Evolutionary conservation across 2,329 filamentous ascomycete species (phyloP), one percentile per base, ranked within the genome.

Genomic region (Neofusicoccum parvum): DNA sequence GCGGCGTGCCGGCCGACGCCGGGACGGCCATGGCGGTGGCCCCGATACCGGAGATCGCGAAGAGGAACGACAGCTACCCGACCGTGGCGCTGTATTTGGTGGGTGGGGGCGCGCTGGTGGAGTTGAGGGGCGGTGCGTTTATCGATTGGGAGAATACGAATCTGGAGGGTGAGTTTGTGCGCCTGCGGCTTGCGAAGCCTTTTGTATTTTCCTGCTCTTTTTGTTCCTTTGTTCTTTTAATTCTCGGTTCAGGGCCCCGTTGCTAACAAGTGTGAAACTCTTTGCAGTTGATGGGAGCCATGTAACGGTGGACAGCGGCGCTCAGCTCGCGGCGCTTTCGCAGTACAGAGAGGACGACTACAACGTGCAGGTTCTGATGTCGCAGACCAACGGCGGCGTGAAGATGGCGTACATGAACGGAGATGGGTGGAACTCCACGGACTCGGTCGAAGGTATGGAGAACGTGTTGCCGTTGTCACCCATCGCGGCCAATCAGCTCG

Each of bases 391-490:
- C 45, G 58, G 58, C 9, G 34, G 45, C 36, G 58, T 62, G 6
- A 50, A 27, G 58, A 62, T 50, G 58, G 58, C 45, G 10, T 50
- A 62, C 36, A 7, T 50, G 17, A 45, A 62, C 15, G 45, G 58
- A 1, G n/a, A 17, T 1, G 15, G 34, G 7, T 62, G 58, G 58
- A 32, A n/a, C n/a, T 34, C 11, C 6, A 20, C 23, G 1, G 27
- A 9, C 2, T 11, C 14, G 0, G 46, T 62, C 3, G 5, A 5
- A 0, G 59, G 59, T 1, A 51, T 43, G 59, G 59, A 62, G 10
- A n/a, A 41, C 2, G 36, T 62, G 1, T 12, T 62, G 2, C 20
- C 46, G 17, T 6, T 51, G 0, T 62, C 59, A 3, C 45, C 59
- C 7, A 51, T 62, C 20, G 10, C 46, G 3, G 46, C 46, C 5